Conservation (phyloP, 257 asterid genomes). For the Coffea canephora region DNA sequence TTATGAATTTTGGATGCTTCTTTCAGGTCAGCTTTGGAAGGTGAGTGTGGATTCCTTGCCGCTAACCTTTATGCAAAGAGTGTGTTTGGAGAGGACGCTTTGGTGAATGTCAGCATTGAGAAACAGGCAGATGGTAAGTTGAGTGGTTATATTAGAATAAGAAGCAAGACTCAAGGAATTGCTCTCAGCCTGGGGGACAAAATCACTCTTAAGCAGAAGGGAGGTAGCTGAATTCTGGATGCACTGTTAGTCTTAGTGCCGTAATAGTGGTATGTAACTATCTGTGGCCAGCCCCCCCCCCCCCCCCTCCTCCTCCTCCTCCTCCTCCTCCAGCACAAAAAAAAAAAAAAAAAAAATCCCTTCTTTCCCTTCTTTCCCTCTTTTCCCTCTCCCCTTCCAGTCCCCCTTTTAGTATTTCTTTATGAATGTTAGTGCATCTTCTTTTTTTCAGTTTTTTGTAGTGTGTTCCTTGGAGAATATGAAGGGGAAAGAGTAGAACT, state of each 20-base stretch:
- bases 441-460: neutral
- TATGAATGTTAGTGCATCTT: neutral
- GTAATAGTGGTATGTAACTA: neutral
- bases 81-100: slow-evolving; percentile 97
- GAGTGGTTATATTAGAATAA: slow-evolving; percentile 90
- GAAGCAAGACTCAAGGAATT: slow-evolving; percentile 99
- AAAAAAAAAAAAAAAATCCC: too few relatives aligned
- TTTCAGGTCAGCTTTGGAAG: slow-evolving; percentile 92
- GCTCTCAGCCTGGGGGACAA: slow-evolving; percentile 99
- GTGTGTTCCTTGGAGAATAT: neutral
- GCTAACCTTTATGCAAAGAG: slow-evolving; percentile 97
- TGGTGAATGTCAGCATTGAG: slow-evolving; percentile 92
- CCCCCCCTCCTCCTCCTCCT: too few relatives aligned
- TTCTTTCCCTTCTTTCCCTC: too few relatives aligned
- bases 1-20: slow-evolving; percentile 9
- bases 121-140: slow-evolving; percentile 86
- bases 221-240: slow-evolving; percentile 65
- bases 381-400: neutral
- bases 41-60: slow-evolving; percentile 97
- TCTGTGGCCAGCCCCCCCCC: too few relatives aligned
- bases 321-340: too few relatives aligned
- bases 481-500: neutral
- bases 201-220: slow-evolving; percentile 96
- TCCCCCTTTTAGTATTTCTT: neutral
- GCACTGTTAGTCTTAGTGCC: slow-evolving; percentile 6